Evolutionary conservation across 495 filamentous ascomycete species (phyloP), one percentile per base, ranked within the genome.

Genomic region (Amphirosellinia nigrospora): DNA sequence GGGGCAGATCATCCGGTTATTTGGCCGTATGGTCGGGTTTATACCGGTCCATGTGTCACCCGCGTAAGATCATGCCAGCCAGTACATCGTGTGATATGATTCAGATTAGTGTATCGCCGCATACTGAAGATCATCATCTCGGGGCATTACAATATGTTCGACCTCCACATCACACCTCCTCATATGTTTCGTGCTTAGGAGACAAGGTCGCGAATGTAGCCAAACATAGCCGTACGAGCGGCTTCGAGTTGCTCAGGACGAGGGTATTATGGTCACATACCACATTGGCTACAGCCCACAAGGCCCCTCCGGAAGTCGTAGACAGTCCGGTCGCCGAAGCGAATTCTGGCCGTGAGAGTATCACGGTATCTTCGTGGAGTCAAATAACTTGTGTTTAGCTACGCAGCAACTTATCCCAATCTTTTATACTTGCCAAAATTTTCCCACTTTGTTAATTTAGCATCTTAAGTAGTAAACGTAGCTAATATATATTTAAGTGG

Each of bases 101-200:
- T n/a, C n/a, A n/a, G n/a, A n/a, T n/a, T n/a, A 98, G 55, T 89
- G 89, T 7, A 94, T 98, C 43, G 96, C 95, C 21, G 94, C 92
- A 32, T 71, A 62, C 39, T 71, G 61, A 86, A 85, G 39, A 96
- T 87, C 65, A 98, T 93, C 93, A 71, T 95, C 92, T 62, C 93
- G 89, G 0, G 91, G 91, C 80, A 96, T 87, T 52, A 96, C 90
- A 9, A 96, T 82, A 66, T 93, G 92, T 59, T 91, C 90, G 28
- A 89, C 88, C 7, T 89, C 87, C 0, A 85, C 80, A 21, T 86
- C 84, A 36, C 86, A 82, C 6, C 86, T 87, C 45, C 80, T 86
- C 72, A 97, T 53, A 93, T 87, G 68, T 96, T 92, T 71, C 89
- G 88, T 4, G 94, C 93, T 28, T 91, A 91, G 68, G 88, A 86